Evolutionary conservation across 257 asterid species (phyloP).

Genomic region (Penstemon barbatus): DNA sequence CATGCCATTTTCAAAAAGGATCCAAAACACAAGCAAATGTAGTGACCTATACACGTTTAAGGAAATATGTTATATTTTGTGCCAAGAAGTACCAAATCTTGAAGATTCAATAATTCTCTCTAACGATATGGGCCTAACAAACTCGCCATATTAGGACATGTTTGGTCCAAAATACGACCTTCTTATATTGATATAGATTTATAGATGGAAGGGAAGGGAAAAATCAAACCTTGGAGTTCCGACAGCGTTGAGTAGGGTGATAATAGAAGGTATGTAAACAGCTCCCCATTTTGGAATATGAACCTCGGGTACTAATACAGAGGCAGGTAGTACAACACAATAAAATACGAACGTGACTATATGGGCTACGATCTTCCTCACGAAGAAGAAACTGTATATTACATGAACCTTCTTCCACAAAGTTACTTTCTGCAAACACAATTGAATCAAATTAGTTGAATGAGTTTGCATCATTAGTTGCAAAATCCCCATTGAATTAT

Average conservation of each 20-base stretch:
- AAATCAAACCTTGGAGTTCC: constrained; percentile 78
- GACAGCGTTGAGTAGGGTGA: constrained; percentile 73
- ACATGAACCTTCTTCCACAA: constrained; percentile 81
- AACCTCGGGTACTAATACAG: constrained; percentile 89
- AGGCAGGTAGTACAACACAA: constrained; percentile 76
- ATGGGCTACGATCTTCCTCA: constrained; percentile 87
- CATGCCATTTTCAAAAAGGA: constrained; percentile 92
- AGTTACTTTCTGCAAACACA: constrained; percentile 67
- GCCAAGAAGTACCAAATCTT: too few species aligned
- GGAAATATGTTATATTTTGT: too few species aligned
- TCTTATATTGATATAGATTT: not conserved
- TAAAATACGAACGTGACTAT: constrained; percentile 77
- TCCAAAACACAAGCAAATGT: constrained; percentile 83
- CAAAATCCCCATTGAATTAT: not conserved
- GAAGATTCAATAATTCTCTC: too few species aligned
- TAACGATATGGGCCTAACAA: too few species aligned
- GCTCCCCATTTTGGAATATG: constrained; percentile 89
- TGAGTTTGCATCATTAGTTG: not conserved
- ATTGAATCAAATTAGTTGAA: not conserved
- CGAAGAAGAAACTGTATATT: constrained; percentile 89
- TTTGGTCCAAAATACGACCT: too few species aligned
- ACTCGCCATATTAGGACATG: too few species aligned
- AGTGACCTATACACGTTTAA: constrained; percentile 51
- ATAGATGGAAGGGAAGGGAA: not conserved
- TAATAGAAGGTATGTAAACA: constrained; percentile 70